Percentiles rank a stretch among this genome's conserved stretches.
Evolutionary conservation across 495 filamentous ascomycete genomes (phyloP).

Genomic region (Aspergillus diversus): DNA sequence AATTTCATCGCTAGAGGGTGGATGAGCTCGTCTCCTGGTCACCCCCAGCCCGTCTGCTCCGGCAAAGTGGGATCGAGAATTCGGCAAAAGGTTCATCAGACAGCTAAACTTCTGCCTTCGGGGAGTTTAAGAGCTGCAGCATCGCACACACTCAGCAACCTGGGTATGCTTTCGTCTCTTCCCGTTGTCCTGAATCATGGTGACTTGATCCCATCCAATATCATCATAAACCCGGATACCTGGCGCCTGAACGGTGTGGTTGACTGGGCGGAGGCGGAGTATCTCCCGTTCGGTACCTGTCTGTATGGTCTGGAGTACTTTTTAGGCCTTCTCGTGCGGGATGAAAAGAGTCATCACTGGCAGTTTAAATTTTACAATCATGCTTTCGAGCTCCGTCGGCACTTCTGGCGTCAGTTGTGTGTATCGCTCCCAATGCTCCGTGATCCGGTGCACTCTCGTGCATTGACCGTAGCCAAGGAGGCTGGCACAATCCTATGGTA

Average conservation of each 20-base stretch:
- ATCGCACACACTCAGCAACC: neutral
- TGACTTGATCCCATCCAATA: constrained; percentile 3
- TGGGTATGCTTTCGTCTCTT: neutral
- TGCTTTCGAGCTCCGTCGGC: neutral
- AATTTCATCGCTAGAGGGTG: neutral
- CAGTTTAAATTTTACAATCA: neutral
- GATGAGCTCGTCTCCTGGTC: neutral
- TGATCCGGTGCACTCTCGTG: neutral
- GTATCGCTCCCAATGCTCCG: neutral
- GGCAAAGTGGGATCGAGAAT: constrained; percentile 2
- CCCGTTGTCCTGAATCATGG: constrained; percentile 1
- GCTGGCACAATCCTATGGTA: neutral
- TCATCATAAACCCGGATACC: neutral
- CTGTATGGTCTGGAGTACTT: neutral
- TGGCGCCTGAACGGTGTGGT: neutral
- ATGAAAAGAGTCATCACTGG: neutral
- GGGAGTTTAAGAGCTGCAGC: neutral
- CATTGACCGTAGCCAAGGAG: neutral
- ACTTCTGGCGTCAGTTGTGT: neutral
- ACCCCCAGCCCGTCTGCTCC: neutral
- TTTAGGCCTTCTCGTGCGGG: neutral
- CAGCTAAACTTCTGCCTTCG: neutral
- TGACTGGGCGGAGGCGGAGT: constrained; percentile 1
- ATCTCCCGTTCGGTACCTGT: constrained; percentile 1
- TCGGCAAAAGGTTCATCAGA: neutral